These are phyloP conservation scores for Stentor roeselii DNA, from an alignment of 73 alveolate genomes.

Conservation along the genomic window DNA sequence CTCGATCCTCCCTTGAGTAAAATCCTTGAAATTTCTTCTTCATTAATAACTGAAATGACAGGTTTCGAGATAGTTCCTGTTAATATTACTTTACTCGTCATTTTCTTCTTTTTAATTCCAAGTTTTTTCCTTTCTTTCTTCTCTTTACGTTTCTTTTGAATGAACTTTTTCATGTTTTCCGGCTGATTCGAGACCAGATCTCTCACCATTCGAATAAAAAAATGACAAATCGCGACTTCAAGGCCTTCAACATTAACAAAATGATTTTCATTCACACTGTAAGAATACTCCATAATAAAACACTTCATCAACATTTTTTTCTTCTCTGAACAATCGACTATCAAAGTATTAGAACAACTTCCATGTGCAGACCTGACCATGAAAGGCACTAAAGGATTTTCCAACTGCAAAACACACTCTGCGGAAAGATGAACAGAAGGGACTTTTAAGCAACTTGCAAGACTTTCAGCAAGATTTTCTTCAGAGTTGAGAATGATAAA, in stretches of 20 bases:
- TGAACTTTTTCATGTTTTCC: background rate
- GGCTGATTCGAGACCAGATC: background rate
- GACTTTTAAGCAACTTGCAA: background rate
- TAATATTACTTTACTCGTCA: background rate
- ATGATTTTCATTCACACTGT: background rate
- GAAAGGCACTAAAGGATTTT: background rate
- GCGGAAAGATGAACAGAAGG: background rate
- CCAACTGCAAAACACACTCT: background rate
- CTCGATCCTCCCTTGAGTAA: background rate
- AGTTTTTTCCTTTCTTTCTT: no score
- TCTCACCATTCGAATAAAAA: no score
- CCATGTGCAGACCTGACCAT: background rate
- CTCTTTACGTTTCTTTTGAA: background rate
- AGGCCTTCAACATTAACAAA: background rate
- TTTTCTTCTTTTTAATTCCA: background rate
- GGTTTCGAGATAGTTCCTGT: background rate
- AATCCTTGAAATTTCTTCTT: background rate
- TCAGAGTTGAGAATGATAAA: background rate
- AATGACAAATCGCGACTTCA: background rate
- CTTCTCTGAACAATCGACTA: background rate
- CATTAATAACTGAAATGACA: background rate
- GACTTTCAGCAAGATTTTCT: no score
- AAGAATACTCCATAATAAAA: background rate
- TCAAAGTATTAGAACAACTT: background rate
- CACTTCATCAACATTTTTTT: background rate